A percentile compares a stretch with the other conserved stretches of the same genome.
Evolutionary conservation across 192 early-diverging fungal species (phyloP).

Genomic region (Coemansia sp.): DNA sequence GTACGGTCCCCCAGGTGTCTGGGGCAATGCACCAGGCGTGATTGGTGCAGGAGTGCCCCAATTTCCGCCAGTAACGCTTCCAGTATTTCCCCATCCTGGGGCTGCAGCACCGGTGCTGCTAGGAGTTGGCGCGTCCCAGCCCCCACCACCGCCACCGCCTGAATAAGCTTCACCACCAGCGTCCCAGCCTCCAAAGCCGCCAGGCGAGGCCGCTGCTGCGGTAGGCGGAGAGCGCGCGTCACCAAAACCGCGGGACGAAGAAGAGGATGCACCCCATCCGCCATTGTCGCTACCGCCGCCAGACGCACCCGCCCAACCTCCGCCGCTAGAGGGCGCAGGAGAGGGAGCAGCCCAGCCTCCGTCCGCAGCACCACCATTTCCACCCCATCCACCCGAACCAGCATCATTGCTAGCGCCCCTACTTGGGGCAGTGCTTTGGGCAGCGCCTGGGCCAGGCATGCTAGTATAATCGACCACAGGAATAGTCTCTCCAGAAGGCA

Average conservation of each 20-base stretch:
- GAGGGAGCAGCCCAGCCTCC: conserved; percentile 1
- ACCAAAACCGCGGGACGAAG: conserved; percentile 10
- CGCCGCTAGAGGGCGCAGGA: neutral
- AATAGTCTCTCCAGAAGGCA: conserved; percentile 56
- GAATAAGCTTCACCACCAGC: conserved; percentile 10
- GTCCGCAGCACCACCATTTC: conserved; percentile 14
- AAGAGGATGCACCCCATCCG: conserved; percentile 21
- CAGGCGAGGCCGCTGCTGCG: conserved; percentile 52
- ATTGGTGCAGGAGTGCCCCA: conserved; percentile 54
- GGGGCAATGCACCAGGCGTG: conserved; percentile 37
- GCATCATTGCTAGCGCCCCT: neutral
- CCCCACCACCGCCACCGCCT: conserved; percentile 57
- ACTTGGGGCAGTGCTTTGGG: neutral
- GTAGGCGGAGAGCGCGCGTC: conserved; percentile 39
- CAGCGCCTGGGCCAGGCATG: neutral
- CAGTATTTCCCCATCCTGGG: conserved; percentile 1
- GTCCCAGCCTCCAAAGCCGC: conserved; percentile 60
- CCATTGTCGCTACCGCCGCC: neutral
- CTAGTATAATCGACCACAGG: conserved; percentile 46
- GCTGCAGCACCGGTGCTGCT: conserved; percentile 28
- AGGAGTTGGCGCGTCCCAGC: conserved; percentile 14
- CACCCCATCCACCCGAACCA: conserved; percentile 5
- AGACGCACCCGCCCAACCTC: too few species aligned
- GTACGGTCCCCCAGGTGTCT: conserved; percentile 40
- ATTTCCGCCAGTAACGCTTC: conserved; percentile 38